phyloP scores from a whole-genome alignment of 169 alveolate species.

The Plasmodium fragile region DNA sequence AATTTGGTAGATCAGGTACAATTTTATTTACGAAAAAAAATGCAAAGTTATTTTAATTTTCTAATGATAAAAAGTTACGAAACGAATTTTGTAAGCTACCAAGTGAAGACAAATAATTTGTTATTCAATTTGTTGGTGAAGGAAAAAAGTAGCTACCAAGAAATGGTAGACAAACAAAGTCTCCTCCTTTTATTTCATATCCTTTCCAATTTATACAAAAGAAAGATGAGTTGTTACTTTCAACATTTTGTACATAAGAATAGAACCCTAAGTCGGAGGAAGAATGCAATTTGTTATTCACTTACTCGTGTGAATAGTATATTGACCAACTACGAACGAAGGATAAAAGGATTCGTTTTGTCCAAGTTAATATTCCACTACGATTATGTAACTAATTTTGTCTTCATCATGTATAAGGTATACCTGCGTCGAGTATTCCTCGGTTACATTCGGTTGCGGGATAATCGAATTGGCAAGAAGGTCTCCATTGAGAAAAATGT shows the following conservation, averaged over 20 bases:
- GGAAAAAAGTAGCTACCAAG: constrained; percentile 50
- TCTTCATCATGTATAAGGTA: constrained; percentile 37
- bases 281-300: constrained; percentile 35
- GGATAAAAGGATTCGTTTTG: neutral
- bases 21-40: neutral
- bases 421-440: constrained; percentile 24
- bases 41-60: constrained; percentile 41
- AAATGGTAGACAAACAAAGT: constrained; percentile 15
- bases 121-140: constrained; percentile 34
- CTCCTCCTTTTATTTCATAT: constrained; percentile 2
- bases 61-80: constrained; percentile 31
- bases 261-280: constrained; percentile 22
- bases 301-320: constrained; percentile 40
- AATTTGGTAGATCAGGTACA: constrained; percentile 26
- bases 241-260: constrained; percentile 20
- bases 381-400: constrained; percentile 34
- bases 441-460: constrained; percentile 49
- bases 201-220: constrained; percentile 21
- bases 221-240: constrained; percentile 25
- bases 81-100: constrained; percentile 40
- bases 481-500: constrained; percentile 40
- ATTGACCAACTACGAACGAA: constrained; percentile 17
- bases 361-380: constrained; percentile 45
- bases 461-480: constrained; percentile 6
- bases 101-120: constrained; percentile 39